Evolutionary conservation across 371 early-diverging fungal genomes (phyloP), one percentile per base, ranked within the genome.

Genomic region (Circinella minor): DNA sequence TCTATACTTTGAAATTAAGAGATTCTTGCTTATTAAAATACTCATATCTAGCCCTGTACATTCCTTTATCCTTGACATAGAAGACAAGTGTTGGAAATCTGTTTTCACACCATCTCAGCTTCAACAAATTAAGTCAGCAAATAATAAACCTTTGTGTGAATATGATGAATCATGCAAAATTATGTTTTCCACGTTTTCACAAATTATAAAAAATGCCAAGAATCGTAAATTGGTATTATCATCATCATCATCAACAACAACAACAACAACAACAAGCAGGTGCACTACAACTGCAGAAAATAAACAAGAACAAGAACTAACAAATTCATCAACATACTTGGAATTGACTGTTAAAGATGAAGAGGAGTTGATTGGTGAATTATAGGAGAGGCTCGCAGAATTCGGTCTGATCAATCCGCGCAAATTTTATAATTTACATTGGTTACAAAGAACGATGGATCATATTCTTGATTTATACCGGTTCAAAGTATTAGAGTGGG

Each of bases 381-480:
- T 51, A n/a, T 51, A 0, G 51, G 51, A 51, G 51, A 51, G 14
- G 15, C 51, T 51, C 3, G 51, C 51, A 14, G 15, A 51, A 51
- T 17, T 51, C 51, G 51, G 51, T 51, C 8, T n/a, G 17, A 51
- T 51, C 51, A 15, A 7, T 15, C 15, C 51, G 14, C 51, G 51
- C 5, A 8, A 51, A 51, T 5, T 13, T 15, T 51, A 51, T 15
- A n/a, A 51, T 51, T 3, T 51, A 51, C 15, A 51, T 51, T 51
- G 51, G 51, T n/a, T 51, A 51, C 51, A 51, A 51, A 51, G 15
- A 51, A 51, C 51, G 15, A 51, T 51, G 51, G 8, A 51, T n/a
- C 1, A 51, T 51, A 17, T 51, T 51, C 51, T 51, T 51, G 15
- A 51, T n/a, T 51, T 51, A 51, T 51, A 51, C 7, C 8, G 51